These are phyloP conservation scores for Globisporangium megalacanthum DNA, from an alignment of 352 stramenopile genomes.

Conservation along the genomic window DNA sequence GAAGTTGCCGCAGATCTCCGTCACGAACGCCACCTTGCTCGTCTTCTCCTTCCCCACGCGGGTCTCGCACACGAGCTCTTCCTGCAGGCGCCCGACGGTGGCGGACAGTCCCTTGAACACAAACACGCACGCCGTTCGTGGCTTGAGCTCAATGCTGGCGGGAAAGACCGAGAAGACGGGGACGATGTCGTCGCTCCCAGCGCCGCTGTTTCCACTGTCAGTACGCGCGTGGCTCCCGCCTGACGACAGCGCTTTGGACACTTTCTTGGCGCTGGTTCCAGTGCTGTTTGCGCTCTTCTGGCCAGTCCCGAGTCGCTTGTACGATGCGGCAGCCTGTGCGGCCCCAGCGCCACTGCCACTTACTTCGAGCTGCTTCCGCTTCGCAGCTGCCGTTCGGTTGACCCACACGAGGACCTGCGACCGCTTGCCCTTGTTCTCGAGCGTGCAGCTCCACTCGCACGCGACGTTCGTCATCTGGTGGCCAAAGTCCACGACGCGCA, in stretches of 20 bases:
- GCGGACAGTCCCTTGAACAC: constrained; percentile 86
- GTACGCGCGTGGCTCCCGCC: constrained; percentile 3
- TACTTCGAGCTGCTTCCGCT: constrained; percentile 28
- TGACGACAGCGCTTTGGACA: not conserved
- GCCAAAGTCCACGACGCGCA: constrained; percentile 89
- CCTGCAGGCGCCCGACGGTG: constrained; percentile 49
- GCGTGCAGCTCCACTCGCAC: constrained; percentile 90
- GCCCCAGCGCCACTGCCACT: not conserved
- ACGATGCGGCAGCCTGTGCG: not conserved
- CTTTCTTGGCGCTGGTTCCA: constrained; percentile 16
- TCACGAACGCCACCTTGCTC: constrained; percentile 83
- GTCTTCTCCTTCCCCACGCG: constrained; percentile 92
- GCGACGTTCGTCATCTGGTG: constrained; percentile 87
- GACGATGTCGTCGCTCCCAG: constrained; percentile 22
- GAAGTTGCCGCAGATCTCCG: constrained; percentile 87
- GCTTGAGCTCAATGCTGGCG: constrained; percentile 90
- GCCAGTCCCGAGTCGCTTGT: constrained; percentile 1
- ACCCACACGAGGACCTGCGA: constrained; percentile 90
- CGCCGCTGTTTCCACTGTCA: constrained; percentile 4
- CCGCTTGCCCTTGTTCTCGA: constrained; percentile 95
- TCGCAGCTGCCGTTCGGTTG: constrained; percentile 62
- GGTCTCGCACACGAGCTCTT: constrained; percentile 89
- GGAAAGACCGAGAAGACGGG: constrained; percentile 90
- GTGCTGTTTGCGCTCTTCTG: constrained; percentile 11
- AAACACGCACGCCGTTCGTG: constrained; percentile 91